phyloP scores from a whole-genome alignment of 2,329 filamentous ascomycete species.

The Sphaerulina musiva region DNA sequence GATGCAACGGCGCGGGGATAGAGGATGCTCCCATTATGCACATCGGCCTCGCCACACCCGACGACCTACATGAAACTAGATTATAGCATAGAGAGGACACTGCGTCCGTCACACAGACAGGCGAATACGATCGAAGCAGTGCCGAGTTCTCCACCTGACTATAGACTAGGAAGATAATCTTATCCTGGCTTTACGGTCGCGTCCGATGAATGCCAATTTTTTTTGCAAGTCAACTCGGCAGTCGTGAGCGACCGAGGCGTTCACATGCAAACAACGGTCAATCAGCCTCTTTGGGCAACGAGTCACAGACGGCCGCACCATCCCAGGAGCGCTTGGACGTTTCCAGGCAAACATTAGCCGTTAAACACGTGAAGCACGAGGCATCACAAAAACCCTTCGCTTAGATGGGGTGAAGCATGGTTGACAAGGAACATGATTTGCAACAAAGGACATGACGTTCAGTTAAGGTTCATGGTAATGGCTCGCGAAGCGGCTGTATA shows the following conservation, averaged over 20 bases:
- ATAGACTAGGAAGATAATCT: background rate
- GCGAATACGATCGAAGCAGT: background rate
- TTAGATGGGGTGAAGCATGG: constrained; percentile 9
- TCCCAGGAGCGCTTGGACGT: background rate
- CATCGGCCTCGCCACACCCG: background rate
- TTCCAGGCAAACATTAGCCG: constrained; percentile 7
- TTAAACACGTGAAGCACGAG: background rate
- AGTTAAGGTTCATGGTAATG: constrained; percentile 11
- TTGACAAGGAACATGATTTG: background rate
- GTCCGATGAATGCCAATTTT: background rate
- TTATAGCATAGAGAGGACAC: background rate
- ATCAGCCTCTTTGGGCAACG: constrained; percentile 8
- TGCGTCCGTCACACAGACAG: background rate
- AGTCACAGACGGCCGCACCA: background rate
- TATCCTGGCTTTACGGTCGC: background rate
- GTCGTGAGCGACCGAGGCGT: background rate
- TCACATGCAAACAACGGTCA: constrained; percentile 3
- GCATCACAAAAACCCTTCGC: constrained; percentile 7
- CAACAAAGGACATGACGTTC: constrained; percentile 8
- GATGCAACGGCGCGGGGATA: constrained; percentile 17
- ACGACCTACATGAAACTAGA: background rate
- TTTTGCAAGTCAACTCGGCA: background rate
- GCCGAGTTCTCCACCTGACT: background rate
- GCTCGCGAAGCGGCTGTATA: background rate
- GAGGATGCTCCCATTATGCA: background rate